phyloP scores from a whole-genome alignment of 2,329 filamentous ascomycete genomes.

The Neocatenulostroma microsporum region DNA sequence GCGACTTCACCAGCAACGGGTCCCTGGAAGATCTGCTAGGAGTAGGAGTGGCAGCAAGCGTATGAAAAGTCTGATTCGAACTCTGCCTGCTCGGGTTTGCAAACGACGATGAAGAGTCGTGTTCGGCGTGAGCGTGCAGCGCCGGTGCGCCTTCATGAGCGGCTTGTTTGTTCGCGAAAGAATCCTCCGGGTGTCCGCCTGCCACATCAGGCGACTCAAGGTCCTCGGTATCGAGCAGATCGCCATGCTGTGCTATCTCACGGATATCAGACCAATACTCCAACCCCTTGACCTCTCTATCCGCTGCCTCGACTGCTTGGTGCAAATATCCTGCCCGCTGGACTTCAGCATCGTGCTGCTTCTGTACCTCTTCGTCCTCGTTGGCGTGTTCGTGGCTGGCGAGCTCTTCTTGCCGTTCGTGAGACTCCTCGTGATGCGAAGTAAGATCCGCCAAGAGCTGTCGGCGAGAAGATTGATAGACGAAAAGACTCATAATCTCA shows the following conservation, averaged over 20 bases:
- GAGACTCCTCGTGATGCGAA: conserved; percentile 50
- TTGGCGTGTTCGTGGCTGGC: conserved; percentile 28
- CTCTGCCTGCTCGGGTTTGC: conserved; percentile 3
- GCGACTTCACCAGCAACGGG: neutral
- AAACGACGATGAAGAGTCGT: conserved; percentile 1
- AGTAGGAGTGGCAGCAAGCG: neutral
- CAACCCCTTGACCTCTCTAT: conserved; percentile 69
- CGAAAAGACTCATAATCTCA: conserved; percentile 74
- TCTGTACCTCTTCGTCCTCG: conserved; percentile 38
- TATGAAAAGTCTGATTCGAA: neutral
- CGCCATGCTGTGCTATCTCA: conserved; percentile 23
- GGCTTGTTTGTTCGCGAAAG: conserved; percentile 15
- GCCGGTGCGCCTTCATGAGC: conserved; percentile 10
- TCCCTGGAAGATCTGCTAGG: neutral
- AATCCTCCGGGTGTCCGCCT: conserved; percentile 9
- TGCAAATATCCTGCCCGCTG: conserved; percentile 59
- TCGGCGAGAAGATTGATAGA: conserved; percentile 82
- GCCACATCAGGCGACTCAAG: conserved; percentile 1
- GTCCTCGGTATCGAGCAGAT: conserved; percentile 3
- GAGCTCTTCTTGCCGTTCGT: conserved; percentile 43
- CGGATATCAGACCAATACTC: conserved; percentile 77
- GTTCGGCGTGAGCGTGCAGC: conserved; percentile 15
- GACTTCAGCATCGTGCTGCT: conserved; percentile 28
- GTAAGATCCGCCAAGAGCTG: conserved; percentile 66
- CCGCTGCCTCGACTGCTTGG: conserved; percentile 65